Evolutionary conservation across 257 asterid genomes (phyloP), one percentile per base, ranked within the genome.

Genomic region (Capsicum baccatum): DNA sequence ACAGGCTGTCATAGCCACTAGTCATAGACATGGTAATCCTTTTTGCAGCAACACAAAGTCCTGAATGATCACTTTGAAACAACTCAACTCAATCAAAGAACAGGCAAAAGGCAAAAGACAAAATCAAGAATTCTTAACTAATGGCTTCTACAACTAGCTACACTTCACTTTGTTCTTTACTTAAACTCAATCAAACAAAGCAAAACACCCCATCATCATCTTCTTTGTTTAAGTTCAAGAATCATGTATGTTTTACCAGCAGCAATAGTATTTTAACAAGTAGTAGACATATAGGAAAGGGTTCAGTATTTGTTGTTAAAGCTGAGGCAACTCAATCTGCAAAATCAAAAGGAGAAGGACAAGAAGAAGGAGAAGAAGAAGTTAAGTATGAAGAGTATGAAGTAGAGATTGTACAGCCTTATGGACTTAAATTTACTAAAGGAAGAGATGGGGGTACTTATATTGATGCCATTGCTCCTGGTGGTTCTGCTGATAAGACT

Each of bases 361-460:
- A 17, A 13, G 87, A 48, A 68, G 82, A 26, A 21, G 11, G 21
- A 15, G 54, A 42, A 12, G 60, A 86, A 17, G 92, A 87, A 47
- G 92, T 87, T 2, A 42, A 88, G 82, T 90, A 85, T 37, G 94
- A 93, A 86, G 96, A 91, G 88, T 95, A 96, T 82, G 98, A 93
- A 88, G 98, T 96, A 0, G 99, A 92, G 55, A 8, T 96, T 64
- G 88, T 90, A 60, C 96, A 94, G 91, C 98, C 98, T 0, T 91
- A 86, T 66, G 98, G 99, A 14, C 71, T 96, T 39, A 96, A 83
- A 83, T 96, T 96, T 68, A 84, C 92, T 1, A 96, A 96, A 88
- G 98, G 98, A 1, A 91, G 97, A 90, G 98, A 96, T 84, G 98
- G 98, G n/a, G 98, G 98, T 6, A 96, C 96, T 82, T 96, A 94